Conservation (phyloP, 1,284 basidiomycete species). For the Cystobasidium slooffiae region DNA sequence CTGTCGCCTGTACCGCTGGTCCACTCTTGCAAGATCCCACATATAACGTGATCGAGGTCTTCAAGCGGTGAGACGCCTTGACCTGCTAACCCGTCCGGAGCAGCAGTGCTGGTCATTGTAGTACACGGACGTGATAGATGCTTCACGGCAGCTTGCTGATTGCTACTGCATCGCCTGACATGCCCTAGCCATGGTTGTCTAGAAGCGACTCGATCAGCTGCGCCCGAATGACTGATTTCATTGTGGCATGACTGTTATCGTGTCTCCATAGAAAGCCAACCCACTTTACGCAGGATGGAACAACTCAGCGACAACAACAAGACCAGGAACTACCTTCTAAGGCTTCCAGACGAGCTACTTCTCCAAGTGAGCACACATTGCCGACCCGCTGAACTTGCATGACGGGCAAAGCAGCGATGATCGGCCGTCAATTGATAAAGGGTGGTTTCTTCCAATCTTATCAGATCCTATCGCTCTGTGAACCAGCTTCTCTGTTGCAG, state of each 20-base stretch:
- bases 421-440: background rate
- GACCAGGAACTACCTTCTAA: background rate
- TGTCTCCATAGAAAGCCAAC: too few species aligned
- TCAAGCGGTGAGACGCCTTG: background rate
- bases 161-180: too few species aligned
- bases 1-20: background rate
- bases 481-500: conserved; percentile 21
- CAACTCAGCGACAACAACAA: background rate
- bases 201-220: too few species aligned
- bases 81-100: background rate
- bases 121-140: too few species aligned
- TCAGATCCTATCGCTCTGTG: conserved; percentile 21
- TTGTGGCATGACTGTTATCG: too few species aligned
- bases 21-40: background rate
- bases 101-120: too few species aligned
- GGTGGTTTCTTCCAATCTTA: background rate
- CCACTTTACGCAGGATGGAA: background rate
- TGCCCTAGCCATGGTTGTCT: too few species aligned
- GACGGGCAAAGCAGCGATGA: background rate
- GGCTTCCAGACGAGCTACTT: background rate
- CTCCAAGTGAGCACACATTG: background rate
- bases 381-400: background rate
- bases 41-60: background rate
- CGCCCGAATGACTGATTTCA: too few species aligned
- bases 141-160: too few species aligned